A percentile compares a stretch with the other conserved stretches of the same genome.
Evolutionary conservation across 2,329 filamentous ascomycete species (phyloP).

Genomic region (Hawksworthiomyces lignivorus): DNA sequence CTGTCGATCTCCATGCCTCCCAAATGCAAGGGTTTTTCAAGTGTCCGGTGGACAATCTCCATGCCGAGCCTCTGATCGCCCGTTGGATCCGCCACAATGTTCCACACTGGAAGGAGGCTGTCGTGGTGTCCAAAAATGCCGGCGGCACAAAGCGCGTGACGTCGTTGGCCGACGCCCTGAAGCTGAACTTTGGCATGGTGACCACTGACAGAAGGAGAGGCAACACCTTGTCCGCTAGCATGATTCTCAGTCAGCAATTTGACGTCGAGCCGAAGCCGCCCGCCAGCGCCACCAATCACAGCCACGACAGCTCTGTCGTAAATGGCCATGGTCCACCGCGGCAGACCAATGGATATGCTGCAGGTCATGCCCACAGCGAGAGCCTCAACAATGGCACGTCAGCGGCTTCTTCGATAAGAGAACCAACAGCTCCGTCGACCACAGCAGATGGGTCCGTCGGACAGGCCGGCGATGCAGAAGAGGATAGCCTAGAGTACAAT

Average conservation of each 20-base stretch:
- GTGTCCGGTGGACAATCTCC: constrained; percentile 93
- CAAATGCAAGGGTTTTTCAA: constrained; percentile 99
- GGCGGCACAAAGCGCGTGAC: constrained; percentile 96
- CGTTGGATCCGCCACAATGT: constrained; percentile 93
- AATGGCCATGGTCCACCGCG: no score
- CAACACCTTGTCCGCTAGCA: constrained; percentile 65
- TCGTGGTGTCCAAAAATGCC: constrained; percentile 97
- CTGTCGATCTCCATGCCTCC: constrained; percentile 90
- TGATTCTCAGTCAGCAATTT: constrained; percentile 64
- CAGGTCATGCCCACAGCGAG: not conserved
- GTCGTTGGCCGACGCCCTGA: constrained; percentile 87
- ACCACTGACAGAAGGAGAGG: constrained; percentile 70
- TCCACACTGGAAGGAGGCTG: constrained; percentile 77
- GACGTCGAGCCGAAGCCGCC: constrained; percentile 42
- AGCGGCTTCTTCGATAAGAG: not conserved
- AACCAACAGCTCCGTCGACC: not conserved
- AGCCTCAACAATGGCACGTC: not conserved
- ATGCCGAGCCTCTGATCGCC: constrained; percentile 89
- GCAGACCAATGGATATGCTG: no score
- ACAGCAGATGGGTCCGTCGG: not conserved
- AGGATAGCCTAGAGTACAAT: constrained; percentile 49
- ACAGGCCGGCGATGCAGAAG: constrained; percentile 26
- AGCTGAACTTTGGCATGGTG: constrained; percentile 96
- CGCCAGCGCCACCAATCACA: constrained; percentile 26
- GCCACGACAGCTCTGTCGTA: no score